phyloP scores from a whole-genome alignment of 169 alveolate genomes.

The Plasmodium chabaudi region DNA sequence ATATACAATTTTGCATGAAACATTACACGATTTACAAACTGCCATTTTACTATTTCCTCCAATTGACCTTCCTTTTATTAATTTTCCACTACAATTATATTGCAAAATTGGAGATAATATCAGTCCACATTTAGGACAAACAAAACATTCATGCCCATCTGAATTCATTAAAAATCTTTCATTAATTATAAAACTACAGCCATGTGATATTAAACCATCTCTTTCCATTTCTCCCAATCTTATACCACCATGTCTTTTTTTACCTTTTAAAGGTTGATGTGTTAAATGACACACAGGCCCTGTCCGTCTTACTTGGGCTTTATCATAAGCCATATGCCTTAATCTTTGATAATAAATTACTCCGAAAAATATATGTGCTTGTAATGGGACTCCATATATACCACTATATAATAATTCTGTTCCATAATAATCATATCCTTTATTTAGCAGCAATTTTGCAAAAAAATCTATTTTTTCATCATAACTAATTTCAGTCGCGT shows the following conservation, averaged over 20 bases:
- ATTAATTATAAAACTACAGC: constrained; percentile 96
- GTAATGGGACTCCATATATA: constrained; percentile 96
- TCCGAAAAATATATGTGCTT: constrained; percentile 98
- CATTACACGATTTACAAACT: constrained; percentile 90
- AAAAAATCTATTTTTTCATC: constrained; percentile 76
- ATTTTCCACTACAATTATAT: constrained; percentile 81
- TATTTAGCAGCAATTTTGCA: constrained; percentile 70
- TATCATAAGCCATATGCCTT: constrained; percentile 99
- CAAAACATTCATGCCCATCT: constrained; percentile 98
- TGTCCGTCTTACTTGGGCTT: constrained; percentile 96
- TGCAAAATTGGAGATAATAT: constrained; percentile 92
- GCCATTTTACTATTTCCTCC: constrained; percentile 81
- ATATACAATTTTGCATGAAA: constrained; percentile 88
- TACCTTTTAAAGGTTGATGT: constrained; percentile 99
- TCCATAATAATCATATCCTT: constrained; percentile 97
- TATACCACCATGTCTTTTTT: constrained; percentile 99
- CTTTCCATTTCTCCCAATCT: constrained; percentile 99
- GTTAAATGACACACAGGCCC: constrained; percentile 99
- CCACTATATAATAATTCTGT: constrained; percentile 99
- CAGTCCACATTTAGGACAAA: constrained; percentile 98
- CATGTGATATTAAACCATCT: constrained; percentile 99
- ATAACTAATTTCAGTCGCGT: constrained; percentile 3
- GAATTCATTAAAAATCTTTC: constrained; percentile 98
- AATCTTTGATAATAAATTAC: constrained; percentile 98
- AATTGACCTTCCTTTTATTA: constrained; percentile 69